Evolutionary conservation across 148 eudicot genomes (phyloP).

Genomic region (Dianthus caryophyllus): DNA sequence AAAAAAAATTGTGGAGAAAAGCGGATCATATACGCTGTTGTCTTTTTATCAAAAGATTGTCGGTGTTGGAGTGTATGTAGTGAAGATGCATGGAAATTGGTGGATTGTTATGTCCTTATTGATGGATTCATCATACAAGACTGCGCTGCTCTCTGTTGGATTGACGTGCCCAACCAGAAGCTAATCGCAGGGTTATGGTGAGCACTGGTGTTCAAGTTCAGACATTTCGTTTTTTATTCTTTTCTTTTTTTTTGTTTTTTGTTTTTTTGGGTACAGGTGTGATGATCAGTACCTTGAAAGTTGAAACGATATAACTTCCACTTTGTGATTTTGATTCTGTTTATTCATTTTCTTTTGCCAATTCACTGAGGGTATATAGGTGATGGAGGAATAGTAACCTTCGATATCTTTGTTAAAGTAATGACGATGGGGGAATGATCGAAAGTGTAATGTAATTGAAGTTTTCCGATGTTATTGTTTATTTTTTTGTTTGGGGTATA

Average conservation of each 20-base stretch:
- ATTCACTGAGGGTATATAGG: constrained; percentile 6
- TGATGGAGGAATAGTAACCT: not conserved
- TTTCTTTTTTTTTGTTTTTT: too few species aligned
- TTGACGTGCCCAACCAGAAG: constrained; percentile 22
- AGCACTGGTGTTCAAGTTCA: constrained; percentile 21
- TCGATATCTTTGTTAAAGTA: not conserved
- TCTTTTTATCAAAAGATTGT: too few species aligned
- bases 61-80: too few species aligned
- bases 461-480: not conserved
- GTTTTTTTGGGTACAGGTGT: constrained; percentile 33
- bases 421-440: not conserved
- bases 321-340: constrained; percentile 13
- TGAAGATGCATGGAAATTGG: constrained; percentile 20
- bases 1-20: constrained; percentile 10
- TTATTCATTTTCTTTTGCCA: constrained; percentile 4
- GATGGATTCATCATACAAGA: constrained; percentile 12
- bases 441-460: not conserved
- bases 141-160: constrained; percentile 25
- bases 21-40: constrained; percentile 4
- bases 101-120: constrained; percentile 10
- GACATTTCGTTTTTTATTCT: not conserved
- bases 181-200: constrained; percentile 27
- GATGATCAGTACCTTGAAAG: constrained; percentile 28
- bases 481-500: not conserved
- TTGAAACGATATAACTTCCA: constrained; percentile 21